Evolutionary conservation across 345 rosid species (phyloP).

Genomic region (Heritiera fomes): DNA sequence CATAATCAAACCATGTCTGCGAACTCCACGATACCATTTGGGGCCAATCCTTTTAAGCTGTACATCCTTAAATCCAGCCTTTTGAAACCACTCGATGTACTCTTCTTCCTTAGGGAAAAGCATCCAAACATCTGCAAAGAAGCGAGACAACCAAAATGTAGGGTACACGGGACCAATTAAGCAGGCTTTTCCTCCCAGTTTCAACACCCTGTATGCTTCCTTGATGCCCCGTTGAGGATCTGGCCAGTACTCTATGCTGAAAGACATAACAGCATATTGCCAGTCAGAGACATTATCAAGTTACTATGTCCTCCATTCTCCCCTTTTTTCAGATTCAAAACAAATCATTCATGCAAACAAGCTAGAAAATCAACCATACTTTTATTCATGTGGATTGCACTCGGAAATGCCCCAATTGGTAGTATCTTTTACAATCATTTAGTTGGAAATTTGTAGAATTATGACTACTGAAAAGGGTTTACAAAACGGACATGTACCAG

Average conservation of each 20-base stretch:
- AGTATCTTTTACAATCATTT: not conserved
- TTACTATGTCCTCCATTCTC: not conserved
- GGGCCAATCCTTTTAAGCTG: conserved; percentile 96
- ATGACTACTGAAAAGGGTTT: not conserved
- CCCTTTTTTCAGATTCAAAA: conserved; percentile 1
- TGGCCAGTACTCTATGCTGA: conserved; percentile 99
- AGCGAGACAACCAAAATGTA: conserved; percentile 92
- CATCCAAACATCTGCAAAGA: conserved; percentile 99
- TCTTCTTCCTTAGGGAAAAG: conserved; percentile 99
- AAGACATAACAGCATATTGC: conserved; percentile 9
- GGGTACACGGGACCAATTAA: conserved; percentile 96
- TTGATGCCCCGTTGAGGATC: conserved; percentile 96
- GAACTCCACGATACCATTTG: conserved; percentile 99
- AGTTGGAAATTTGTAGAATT: not conserved
- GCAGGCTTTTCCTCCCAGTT: conserved; percentile 90
- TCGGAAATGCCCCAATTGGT: conserved; percentile 5
- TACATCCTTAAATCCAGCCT: conserved; percentile 92
- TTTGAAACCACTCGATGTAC: conserved; percentile 91
- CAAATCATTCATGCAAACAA: not conserved
- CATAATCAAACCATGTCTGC: conserved; percentile 95
- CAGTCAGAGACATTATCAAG: conserved; percentile 22
- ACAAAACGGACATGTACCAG: not conserved
- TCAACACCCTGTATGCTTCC: conserved; percentile 96
- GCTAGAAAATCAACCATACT: conserved; percentile 3
- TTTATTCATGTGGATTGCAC: not conserved